phyloP scores from a whole-genome alignment of 2,329 filamentous ascomycete genomes.

The Microsporum ferrugineum region DNA sequence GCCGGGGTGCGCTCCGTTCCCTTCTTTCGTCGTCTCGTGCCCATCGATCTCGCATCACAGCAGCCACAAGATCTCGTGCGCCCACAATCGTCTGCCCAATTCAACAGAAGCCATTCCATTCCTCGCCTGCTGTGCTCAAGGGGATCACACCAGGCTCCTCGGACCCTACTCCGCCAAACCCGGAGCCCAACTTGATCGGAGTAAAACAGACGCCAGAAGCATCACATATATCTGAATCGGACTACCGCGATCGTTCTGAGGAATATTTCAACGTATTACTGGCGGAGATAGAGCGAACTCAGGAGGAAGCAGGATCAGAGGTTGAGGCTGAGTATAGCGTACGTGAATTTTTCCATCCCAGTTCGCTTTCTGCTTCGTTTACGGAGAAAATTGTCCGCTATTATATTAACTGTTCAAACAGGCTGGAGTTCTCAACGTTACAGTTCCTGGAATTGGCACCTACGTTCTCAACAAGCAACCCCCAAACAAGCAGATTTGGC shows the following conservation, averaged over 20 bases:
- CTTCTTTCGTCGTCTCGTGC: slow-evolving; percentile 16
- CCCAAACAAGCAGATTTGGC: slow-evolving; percentile 94
- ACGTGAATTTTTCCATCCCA: slow-evolving; percentile 24
- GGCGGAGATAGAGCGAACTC: slow-evolving; percentile 55
- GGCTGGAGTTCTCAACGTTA: slow-evolving; percentile 76
- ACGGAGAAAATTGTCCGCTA: slow-evolving; percentile 10
- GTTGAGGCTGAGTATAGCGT: slow-evolving; percentile 86
- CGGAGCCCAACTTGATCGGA: slow-evolving; percentile 28
- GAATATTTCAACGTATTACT: slow-evolving; percentile 55
- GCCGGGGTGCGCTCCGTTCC: slow-evolving; percentile 31
- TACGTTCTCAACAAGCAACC: slow-evolving; percentile 99
- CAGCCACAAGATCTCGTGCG: slow-evolving; percentile 5
- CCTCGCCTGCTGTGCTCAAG: slow-evolving; percentile 28
- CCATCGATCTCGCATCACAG: slow-evolving; percentile 11
- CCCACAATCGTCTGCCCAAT: background rate
- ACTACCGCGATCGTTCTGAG: slow-evolving; percentile 72
- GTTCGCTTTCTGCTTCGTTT: background rate
- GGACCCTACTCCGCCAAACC: slow-evolving; percentile 39
- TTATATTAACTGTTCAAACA: slow-evolving; percentile 27
- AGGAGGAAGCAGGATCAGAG: slow-evolving; percentile 57
- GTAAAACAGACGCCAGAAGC: slow-evolving; percentile 39
- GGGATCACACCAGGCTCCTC: slow-evolving; percentile 51
- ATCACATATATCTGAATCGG: slow-evolving; percentile 53
- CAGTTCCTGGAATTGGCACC: slow-evolving; percentile 57
- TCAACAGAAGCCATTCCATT: slow-evolving; percentile 25